These are phyloP conservation scores for Linnemannia hyalina DNA, from an alignment of 192 early-diverging fungal species.

Conservation along the genomic window DNA sequence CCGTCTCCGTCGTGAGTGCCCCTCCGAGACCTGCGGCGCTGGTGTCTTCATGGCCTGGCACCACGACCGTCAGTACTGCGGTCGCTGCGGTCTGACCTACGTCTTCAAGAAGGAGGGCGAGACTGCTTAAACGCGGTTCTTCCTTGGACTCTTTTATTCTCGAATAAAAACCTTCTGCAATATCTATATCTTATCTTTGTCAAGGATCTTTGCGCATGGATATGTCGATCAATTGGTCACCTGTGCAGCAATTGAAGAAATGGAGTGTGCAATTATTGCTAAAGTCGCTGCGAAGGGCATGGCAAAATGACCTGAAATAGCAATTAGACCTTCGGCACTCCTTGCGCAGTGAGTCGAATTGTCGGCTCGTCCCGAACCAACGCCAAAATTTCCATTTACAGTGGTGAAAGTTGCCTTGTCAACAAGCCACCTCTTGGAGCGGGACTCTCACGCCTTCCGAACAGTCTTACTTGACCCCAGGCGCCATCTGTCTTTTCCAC, in stretches of 20 bases:
- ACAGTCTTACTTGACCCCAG: neutral
- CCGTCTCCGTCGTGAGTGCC: conserved; percentile 99
- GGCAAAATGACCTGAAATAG: too few relatives aligned
- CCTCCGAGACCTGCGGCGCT: conserved; percentile 95
- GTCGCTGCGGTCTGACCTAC: conserved; percentile 96
- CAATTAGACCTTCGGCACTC: too few relatives aligned
- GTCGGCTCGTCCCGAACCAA: neutral
- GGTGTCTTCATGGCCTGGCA: conserved; percentile 99
- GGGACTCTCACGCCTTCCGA: too few relatives aligned
- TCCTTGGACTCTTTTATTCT: conserved; percentile 28
- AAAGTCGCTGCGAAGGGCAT: too few relatives aligned
- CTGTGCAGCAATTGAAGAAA: neutral
- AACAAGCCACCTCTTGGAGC: neutral
- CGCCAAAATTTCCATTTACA: neutral
- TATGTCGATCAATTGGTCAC: neutral
- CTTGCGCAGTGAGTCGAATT: neutral
- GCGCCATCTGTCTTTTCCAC: neutral
- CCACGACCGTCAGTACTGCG: conserved; percentile 99
- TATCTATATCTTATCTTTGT: neutral
- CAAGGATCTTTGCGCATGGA: neutral
- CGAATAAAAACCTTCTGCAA: conserved; percentile 44
- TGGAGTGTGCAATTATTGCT: neutral
- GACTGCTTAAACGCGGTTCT: conserved; percentile 53
- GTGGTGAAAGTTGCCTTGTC: neutral
- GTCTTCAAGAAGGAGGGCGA: conserved; percentile 87